phyloP scores from a whole-genome alignment of 345 rosid genomes.

The Arabis hirsuta region DNA sequence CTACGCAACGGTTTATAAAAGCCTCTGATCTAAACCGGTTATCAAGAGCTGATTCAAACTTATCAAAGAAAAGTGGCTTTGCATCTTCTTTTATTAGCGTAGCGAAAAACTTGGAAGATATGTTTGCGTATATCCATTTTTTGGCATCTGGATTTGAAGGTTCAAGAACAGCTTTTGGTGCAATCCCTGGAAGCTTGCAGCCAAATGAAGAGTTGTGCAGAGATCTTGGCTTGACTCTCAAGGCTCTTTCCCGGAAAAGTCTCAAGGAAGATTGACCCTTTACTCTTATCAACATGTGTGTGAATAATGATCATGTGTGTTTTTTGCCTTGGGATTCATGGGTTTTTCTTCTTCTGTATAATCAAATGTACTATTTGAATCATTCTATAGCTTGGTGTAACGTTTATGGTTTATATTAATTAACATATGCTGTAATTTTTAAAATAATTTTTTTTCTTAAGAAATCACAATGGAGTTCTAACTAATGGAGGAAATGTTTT shows the following conservation, averaged over 20 bases:
- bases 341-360: background rate
- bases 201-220: conserved; percentile 76
- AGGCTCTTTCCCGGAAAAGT: conserved; percentile 25
- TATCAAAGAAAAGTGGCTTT: conserved; percentile 43
- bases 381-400: background rate
- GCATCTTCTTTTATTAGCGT: conserved; percentile 59
- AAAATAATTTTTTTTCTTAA: too few species aligned
- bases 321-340: background rate
- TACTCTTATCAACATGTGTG: conserved; percentile 11
- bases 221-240: conserved; percentile 72
- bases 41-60: conserved; percentile 36
- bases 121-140: conserved; percentile 73
- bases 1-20: conserved; percentile 74
- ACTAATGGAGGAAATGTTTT: too few species aligned
- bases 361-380: background rate
- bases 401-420: background rate
- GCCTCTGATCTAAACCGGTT: conserved; percentile 54
- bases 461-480: too few species aligned
- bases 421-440: too few species aligned
- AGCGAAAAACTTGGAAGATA: conserved; percentile 58
- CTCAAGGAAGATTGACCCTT: conserved; percentile 33
- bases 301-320: background rate
- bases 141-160: conserved; percentile 75
- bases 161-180: conserved; percentile 81
- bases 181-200: conserved; percentile 76